Percentiles rank a stretch among this genome's conserved stretches.
Evolutionary conservation across 2,329 filamentous ascomycete species (phyloP).

Genomic region (Endoconidiophora laricicola): DNA sequence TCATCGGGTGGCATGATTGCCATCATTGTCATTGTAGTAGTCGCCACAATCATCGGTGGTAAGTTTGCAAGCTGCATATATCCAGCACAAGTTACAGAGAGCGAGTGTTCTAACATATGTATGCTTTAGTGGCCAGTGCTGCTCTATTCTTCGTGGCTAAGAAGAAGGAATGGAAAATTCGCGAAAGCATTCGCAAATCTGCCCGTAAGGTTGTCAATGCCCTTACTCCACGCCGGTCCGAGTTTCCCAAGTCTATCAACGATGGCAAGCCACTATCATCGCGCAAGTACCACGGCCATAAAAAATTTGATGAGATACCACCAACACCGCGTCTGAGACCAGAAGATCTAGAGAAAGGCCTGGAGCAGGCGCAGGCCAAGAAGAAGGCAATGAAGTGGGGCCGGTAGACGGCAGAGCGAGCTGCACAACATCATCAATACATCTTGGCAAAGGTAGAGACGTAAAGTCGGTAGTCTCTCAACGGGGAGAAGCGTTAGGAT

Average conservation of each 20-base stretch:
- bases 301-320: conserved; percentile 38
- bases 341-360: conserved; percentile 43
- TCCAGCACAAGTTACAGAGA: conserved; percentile 12
- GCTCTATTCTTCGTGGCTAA: conserved; percentile 66
- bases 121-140: conserved; percentile 40
- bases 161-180: conserved; percentile 69
- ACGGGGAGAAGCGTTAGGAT: too few species aligned
- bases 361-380: conserved; percentile 23
- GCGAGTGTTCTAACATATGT: background rate
- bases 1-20: conserved; percentile 55
- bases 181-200: conserved; percentile 53
- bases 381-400: conserved; percentile 14
- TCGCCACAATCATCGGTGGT: conserved; percentile 55
- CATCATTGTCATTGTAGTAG: conserved; percentile 55
- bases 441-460: too few species aligned
- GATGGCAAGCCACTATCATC: conserved; percentile 18
- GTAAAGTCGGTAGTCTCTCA: too few species aligned
- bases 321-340: conserved; percentile 38
- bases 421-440: too few species aligned
- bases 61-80: conserved; percentile 19
- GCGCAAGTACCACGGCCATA: conserved; percentile 19
- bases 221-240: conserved; percentile 43
- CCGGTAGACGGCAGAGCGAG: conserved; percentile 11
- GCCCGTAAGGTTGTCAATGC: conserved; percentile 43
- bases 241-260: conserved; percentile 43